These are phyloP conservation scores for Rhodosporidiobolus sp. DNA, from an alignment of 768 basidiomycete species.

Conservation along the genomic window DNA sequence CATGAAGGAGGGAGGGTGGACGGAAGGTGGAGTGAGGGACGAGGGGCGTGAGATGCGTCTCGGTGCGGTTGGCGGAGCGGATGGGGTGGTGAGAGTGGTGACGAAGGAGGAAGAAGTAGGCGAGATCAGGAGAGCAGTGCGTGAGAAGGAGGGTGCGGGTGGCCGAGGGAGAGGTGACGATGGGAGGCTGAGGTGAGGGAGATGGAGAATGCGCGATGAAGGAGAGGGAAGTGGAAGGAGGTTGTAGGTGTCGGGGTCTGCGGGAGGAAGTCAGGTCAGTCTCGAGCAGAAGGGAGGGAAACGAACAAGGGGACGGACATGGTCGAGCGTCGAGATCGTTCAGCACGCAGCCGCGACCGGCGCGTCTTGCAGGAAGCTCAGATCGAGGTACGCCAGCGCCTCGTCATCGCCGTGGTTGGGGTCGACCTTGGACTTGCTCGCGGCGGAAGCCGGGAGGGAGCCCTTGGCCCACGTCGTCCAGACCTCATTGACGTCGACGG, in stretches of 20 bases:
- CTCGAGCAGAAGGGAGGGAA: neutral
- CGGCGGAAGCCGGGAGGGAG: neutral
- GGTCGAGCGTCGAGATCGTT: neutral
- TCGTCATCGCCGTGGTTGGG: constrained; percentile 1
- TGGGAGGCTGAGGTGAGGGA: neutral
- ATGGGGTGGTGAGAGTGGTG: neutral
- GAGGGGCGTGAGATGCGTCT: neutral
- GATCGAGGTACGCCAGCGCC: constrained; percentile 16
- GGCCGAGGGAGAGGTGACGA: neutral
- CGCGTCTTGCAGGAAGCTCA: constrained; percentile 12
- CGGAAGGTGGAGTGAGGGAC: neutral
- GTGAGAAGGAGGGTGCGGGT: neutral
- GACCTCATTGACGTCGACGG: constrained; percentile 3
- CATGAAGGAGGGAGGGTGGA: neutral
- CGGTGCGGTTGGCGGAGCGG: neutral
- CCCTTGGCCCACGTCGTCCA: constrained; percentile 29
- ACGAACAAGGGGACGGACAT: neutral
- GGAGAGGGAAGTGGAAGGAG: neutral
- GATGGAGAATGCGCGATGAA: no score
- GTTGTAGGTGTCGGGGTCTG: constrained; percentile 27
- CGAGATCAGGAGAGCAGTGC: constrained; percentile 4
- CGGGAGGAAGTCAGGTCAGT: neutral
- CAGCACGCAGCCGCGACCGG: neutral
- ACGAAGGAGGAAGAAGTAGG: neutral
- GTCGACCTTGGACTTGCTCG: neutral